Base-by-base conservation (phyloP, 192 early-diverging fungal species). In the Rhizoclosmatium globosum region DNA sequence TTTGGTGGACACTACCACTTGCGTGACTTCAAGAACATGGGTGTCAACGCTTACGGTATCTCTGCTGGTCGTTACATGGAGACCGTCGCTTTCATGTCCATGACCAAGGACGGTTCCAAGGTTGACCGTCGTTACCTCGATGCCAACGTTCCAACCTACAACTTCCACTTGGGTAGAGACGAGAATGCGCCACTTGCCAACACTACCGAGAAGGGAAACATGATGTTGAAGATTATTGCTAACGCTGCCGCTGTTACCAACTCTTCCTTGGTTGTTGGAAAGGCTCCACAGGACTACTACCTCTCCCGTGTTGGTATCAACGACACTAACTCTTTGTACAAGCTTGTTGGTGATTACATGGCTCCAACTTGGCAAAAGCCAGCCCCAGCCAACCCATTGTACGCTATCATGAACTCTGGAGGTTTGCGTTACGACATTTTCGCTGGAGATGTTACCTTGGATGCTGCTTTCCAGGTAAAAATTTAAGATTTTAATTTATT, bases 1-100 rank as follows among this genome's bases (percentile, higher is more conserved):
- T 80, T 90, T 47, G 87, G 89, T 46, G 89, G 89, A 13, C 86
- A 89, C 68, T 82, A 83, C 80, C 89, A 90, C 67, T 65, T 87
- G 4, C 87, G 89, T 74, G 89, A 90, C 58, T 74, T 64, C 72
- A 78, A 44, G n/a, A 58, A 60, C 61, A 86, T 82, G 45, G 88
- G 86, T 74, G 15, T 58, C 43, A 84, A 85, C 62, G 86, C 83
- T 21, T 84, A 72, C 59, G 89, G 81, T 41, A 61, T 90, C 23
- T 65, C 84, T 41, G 74, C 82, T 77, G 89, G 89, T 66, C 82
- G 87, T 11, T 90, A 85, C 80, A 78, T 90, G 81, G 89, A 90
- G 60, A 88, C 89, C n/a, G 45, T 90, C 50, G 89, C 85, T 38
- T 88, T 82, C 77, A 58, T 90, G 76, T 90, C 89, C 41, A 78